phyloP scores from a whole-genome alignment of 2,329 filamentous ascomycete species.

The Fusarium xylarioides region DNA sequence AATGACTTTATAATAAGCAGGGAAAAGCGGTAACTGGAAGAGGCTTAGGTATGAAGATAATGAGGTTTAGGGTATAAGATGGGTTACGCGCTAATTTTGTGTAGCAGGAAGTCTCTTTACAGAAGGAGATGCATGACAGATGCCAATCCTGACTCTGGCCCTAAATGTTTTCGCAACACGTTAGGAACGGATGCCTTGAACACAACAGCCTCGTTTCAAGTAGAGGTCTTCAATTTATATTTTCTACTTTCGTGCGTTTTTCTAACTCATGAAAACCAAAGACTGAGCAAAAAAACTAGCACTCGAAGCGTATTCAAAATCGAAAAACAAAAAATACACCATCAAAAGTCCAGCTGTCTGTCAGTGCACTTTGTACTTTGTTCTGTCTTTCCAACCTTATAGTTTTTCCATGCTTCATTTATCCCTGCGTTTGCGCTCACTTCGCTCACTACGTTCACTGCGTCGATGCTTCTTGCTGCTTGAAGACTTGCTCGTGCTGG shows the following conservation, averaged over 20 bases:
- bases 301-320: slow-evolving; percentile 10
- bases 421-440: slow-evolving; percentile 30
- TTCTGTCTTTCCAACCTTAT: slow-evolving; percentile 22
- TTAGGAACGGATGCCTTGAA: not conserved
- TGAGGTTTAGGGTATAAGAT: too few species aligned
- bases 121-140: too few species aligned
- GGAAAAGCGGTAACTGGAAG: too few species aligned
- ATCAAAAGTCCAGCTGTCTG: slow-evolving; percentile 21
- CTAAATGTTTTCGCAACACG: rapidly evolving
- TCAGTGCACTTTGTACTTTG: slow-evolving; percentile 26
- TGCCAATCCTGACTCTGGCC: too few species aligned
- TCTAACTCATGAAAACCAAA: not conserved
- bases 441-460: slow-evolving; percentile 17
- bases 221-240: slow-evolving; percentile 8
- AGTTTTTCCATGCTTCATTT: slow-evolving; percentile 10
- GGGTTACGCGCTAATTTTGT: too few species aligned
- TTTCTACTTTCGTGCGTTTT: slow-evolving; percentile 10
- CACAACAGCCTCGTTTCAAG: not conserved
- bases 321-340: slow-evolving; percentile 24
- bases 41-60: too few species aligned
- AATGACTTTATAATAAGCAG: too few species aligned
- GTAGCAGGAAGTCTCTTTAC: too few species aligned
- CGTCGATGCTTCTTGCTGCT: slow-evolving; percentile 31
- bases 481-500: slow-evolving; percentile 17
- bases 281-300: slow-evolving; percentile 5